Evolutionary conservation across 2,329 filamentous ascomycete species (phyloP), one percentile per base, ranked within the genome.

Genomic region (Verticillium isaacii): DNA sequence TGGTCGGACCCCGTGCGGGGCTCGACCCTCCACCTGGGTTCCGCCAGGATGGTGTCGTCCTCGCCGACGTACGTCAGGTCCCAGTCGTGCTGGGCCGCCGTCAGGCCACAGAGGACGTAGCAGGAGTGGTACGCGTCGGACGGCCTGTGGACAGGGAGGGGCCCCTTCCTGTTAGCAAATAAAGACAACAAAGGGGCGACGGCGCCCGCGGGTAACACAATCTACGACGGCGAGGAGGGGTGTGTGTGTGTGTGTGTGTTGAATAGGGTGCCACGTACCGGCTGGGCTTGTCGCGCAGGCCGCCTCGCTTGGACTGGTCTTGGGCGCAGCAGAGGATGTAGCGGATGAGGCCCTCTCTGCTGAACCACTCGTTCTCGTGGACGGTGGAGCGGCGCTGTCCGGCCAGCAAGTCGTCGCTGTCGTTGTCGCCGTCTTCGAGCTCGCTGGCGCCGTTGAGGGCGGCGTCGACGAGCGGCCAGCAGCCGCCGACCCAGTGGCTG

Each of bases 401-500:
- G 19, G 45, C 45, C 32, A 32, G 29, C 45, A 52, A 17, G 14
- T 23, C 29, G 15, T 23, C n/a, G 15, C 25, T 25, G 5, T 56
- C 54, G 11, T 52, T 11, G 45, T 25, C 45, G 19, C 9, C 19
- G 45, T 65, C 64, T 32, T 62, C 63, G 54, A 60, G 62, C 57
- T 64, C 65, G 39, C 60, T 75, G 61, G 80, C 79, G 32, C 84
- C 85, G 67, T 84, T 83, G 62, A 95, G 77, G 60, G 89, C 89
- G 62, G 92, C 91, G 78, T 97, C 90, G 67, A 98, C 82, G 66
- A 99, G 78, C 56, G 94, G 89, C 92, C 93, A 99, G 78, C 93
- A 98, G 60, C 90, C 91, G 60, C 95, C 95, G 37, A 97, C 90
- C 95, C 95, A 99, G 76, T 97, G 94, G 73, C 92, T 96, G 79